Evolutionary conservation across 768 basidiomycete species (phyloP), one percentile per base, ranked within the genome.

Genomic region (Trametes gibbosa): DNA sequence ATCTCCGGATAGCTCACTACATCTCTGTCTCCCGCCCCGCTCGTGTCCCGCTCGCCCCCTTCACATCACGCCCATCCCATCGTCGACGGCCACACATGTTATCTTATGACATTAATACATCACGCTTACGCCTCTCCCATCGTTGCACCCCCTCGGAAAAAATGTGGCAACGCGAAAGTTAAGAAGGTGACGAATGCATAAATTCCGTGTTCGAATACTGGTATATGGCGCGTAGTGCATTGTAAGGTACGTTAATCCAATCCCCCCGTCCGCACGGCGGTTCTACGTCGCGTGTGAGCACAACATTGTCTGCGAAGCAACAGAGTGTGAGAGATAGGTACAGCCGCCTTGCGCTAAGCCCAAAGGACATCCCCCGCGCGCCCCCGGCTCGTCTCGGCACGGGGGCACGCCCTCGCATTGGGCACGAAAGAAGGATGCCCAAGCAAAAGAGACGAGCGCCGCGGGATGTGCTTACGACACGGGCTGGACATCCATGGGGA

Each of bases 1-100:
- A 63, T 39, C 6, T 63, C 65, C 62, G 65, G 64, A 69, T 66
- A 66, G 63, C 65, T 65, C 62, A 62, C 46, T 56, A 57, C 64
- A 65, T 61, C 56, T 53, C 61, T 51, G 42, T 52, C 58, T 59
- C 61, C 60, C 53, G n/a, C n/a, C 51, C 56, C 43, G 13, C 17
- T 17, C 17, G 37, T 39, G 37, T 17, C 37, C 37, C 37, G 5
- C 37, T 17, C 17, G 37, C 37, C 16, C 37, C 37, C 13, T n/a
- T n/a, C 57, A 58, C 63, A 63, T 62, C 63, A 24, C 63, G 48
- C 58, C 58, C 61, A n/a, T n/a, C 57, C 60, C 70, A 67, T n/a
- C 56, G 65, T 62, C 58, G 58, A 59, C 53, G 56, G 55, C 65
- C 60, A 54, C 53, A 63, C 66, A 65, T 62, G 60, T 49, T 62